Base-by-base conservation (phyloP, 164 flowering plant genomes). In the Umbellularia californica region DNA sequence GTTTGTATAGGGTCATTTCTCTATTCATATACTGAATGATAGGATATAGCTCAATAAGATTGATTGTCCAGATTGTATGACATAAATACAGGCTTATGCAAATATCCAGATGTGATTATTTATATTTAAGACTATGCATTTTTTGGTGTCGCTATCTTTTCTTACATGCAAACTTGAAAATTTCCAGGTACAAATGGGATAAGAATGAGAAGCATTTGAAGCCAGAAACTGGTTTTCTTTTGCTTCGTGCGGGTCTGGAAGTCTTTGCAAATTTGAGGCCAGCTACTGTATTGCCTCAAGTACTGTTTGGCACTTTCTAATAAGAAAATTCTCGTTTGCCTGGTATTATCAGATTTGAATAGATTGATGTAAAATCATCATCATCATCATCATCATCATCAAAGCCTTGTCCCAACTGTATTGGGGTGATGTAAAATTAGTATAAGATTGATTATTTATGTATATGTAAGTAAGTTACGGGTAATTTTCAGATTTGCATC, bases 161-260 rank as follows among this genome's bases (percentile, higher is more conserved):
- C 47, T 67, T 47, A 13, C 63, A 28, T 70, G 58, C 15, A 19
- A 11, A 13, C 10, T 20, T 22, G 28, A 15, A 63, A 22, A 62
- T 20, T 51, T 65, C 50, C 81, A 95, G 99, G 85, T 93, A 95
- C 80, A 92, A 93, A 82, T 95, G 99, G 99, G 99, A 95, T 79
- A 89, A 81, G 1, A 90, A 92, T 80, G 90, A 85, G 81, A 87
- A 90, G 24, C 92, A 92, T 73, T 83, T 94, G 81, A 95, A 93
- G 85, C 99, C 99, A n/a, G 99, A 95, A 79, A 92, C 98, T 66
- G 99, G 99, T 12, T 79, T 95, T 83, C 99, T 95, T 87, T 89
- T 89, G 79, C 89, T 95, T 55, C 85, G 99, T 9, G 85, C 81
- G 70, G 97, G 98, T 72, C 98, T 95, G 81, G 85, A 86, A 70